phyloP scores from a whole-genome alignment of 768 basidiomycete species.

The Mrakia gelida region DNA sequence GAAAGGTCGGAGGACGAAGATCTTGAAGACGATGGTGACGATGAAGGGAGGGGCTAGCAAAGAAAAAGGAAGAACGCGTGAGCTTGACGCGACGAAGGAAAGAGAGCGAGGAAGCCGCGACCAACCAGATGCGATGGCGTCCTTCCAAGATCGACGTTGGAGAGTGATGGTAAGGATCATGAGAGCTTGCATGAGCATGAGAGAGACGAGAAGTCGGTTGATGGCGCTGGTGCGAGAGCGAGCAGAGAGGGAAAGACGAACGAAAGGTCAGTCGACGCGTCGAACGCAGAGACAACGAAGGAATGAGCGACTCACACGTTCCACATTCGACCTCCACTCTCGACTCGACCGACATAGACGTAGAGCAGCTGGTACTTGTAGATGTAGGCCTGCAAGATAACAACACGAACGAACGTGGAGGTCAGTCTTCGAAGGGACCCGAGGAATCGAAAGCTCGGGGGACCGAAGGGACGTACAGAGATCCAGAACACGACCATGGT shows the following conservation, averaged over 20 bases:
- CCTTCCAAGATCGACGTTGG: conserved; percentile 27
- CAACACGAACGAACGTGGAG: neutral
- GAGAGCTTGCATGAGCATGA: conserved; percentile 73
- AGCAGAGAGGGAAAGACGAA: conserved; percentile 20
- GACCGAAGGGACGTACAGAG: conserved; percentile 30
- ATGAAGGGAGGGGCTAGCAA: conserved; percentile 56
- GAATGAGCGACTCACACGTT: conserved; percentile 43
- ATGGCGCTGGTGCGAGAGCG: conserved; percentile 59
- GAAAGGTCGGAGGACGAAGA: conserved; percentile 69
- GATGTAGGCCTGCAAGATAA: conserved; percentile 51
- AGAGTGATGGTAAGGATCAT: conserved; percentile 52
- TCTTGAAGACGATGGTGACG: conserved; percentile 73
- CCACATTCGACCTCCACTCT: conserved; percentile 68
- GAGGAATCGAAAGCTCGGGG: too few relatives aligned
- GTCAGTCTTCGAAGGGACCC: neutral
- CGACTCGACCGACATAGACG: conserved; percentile 79
- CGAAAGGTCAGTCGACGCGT: neutral
- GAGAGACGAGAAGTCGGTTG: conserved; percentile 75
- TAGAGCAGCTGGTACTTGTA: conserved; percentile 95
- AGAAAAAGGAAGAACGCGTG: neutral
- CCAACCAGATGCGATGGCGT: conserved; percentile 25
- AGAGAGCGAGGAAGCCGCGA: neutral
- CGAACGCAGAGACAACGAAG: neutral
- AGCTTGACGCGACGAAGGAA: neutral
- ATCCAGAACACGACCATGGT: conserved; percentile 81